Percentiles rank a stretch among this genome's conserved stretches.
Conservation (phyloP, 306 rosid genomes). For the Vicia faba region DNA sequence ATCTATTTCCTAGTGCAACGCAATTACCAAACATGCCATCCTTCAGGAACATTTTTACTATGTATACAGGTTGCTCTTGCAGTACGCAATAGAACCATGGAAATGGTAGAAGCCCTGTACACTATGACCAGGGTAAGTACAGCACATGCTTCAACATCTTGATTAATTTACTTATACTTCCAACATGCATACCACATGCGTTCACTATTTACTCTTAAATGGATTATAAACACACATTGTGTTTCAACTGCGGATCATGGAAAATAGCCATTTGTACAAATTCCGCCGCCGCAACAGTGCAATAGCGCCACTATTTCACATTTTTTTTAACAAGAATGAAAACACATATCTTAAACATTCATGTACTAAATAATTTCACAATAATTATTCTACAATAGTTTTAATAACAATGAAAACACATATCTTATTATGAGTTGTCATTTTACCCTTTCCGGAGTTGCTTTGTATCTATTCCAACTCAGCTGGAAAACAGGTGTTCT, state of each 20-base stretch:
- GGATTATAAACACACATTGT: slow-evolving; percentile 17
- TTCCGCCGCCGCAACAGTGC: too few relatives aligned
- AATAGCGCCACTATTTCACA: too few relatives aligned
- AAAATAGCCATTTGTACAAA: too few relatives aligned
- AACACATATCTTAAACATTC: slow-evolving; percentile 17
- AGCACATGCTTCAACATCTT: slow-evolving; percentile 25
- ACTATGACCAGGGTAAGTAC: slow-evolving; percentile 75
- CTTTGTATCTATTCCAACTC: slow-evolving; percentile 15
- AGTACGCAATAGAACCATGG: slow-evolving; percentile 66
- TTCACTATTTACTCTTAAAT: slow-evolving; percentile 27
- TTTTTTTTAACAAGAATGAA: too few relatives aligned
- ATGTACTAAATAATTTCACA: background rate
- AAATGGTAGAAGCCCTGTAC: slow-evolving; percentile 96
- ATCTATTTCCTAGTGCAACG: slow-evolving; percentile 23
- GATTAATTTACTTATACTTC: slow-evolving; percentile 34
- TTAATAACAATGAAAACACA: background rate
- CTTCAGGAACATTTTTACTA: slow-evolving; percentile 25
- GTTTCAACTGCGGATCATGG: too few relatives aligned
- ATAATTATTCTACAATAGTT: too few relatives aligned
- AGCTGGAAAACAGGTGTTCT: slow-evolving; percentile 23
- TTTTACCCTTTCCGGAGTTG: slow-evolving; percentile 27
- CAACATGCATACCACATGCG: slow-evolving; percentile 12
- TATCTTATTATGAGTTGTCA: background rate
- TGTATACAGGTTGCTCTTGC: slow-evolving; percentile 70
- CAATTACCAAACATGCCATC: slow-evolving; percentile 28